Evolutionary conservation across 306 rosid species (phyloP), one percentile per base, ranked within the genome.

Genomic region (Phaseolus lunatus): DNA sequence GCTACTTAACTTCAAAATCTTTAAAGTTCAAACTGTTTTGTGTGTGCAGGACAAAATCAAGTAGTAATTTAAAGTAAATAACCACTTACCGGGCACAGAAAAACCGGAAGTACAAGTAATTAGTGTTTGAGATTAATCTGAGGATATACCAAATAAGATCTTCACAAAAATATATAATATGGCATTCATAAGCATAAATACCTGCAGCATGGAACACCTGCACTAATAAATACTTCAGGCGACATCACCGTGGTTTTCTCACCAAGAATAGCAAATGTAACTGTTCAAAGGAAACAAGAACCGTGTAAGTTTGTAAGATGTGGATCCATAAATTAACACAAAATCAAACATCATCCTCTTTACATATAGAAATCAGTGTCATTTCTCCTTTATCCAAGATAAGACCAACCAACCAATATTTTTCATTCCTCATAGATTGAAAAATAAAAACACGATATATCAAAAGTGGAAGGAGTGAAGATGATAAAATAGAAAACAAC

Each of bases 151-250:
- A 74, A 72, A 23, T 7, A 44, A 48, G 73, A 47, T 48, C 31
- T 43, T 48, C 44, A 72, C 77, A 78, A 77, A 73, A 43, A n/a
- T 63, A 78, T 31, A 73, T 23, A 74, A 78, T 23, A 72, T 56
- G 70, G 35, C n/a, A n/a, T n/a, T n/a, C 70, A 37, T 67, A 15
- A 69, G 26, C 44, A 58, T 58, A 48, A 79, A 79, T 90, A 95
- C 99, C 99, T 89, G 98, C 99, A 96, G 85, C 99, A 96, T 61
- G 99, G 99, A 86, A 96, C 88, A 72, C 98, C 98, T 43, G 98
- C 87, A 4, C 87, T 80, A 76, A 91, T 53, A 81, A 96, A 83
- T 19, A 96, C 93, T 88, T 96, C 99, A 73, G 99, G 99, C 14
- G 98, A 89, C 93, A 96, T 92, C 83, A 96, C 99, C 4, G 99